A percentile compares a stretch with the other conserved stretches of the same genome.
These are phyloP conservation scores for Massospora cicadina DNA, from an alignment of 371 early-diverging fungal species.

Conservation along the genomic window DNA sequence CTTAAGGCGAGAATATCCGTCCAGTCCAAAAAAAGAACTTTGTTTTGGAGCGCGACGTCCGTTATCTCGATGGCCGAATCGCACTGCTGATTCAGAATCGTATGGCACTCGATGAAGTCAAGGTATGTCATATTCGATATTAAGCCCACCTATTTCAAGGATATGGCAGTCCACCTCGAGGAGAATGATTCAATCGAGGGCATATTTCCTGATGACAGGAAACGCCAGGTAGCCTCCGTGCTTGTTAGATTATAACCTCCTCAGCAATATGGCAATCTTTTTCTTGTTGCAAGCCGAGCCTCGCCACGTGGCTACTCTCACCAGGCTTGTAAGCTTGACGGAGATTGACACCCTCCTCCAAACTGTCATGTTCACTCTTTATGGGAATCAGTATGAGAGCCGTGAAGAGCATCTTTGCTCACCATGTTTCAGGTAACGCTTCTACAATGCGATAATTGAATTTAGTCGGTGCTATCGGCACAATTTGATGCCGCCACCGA, in stretches of 20 bases:
- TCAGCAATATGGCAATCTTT: conserved; percentile 67
- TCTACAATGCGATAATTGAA: background rate
- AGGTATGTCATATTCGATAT: conserved; percentile 12
- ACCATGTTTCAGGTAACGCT: conserved; percentile 86
- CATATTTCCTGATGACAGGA: conserved; percentile 64
- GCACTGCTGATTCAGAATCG: conserved; percentile 85
- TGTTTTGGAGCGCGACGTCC: conserved; percentile 80
- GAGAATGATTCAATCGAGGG: conserved; percentile 48
- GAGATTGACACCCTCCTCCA: conserved; percentile 88
- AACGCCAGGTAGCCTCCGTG: conserved; percentile 35
- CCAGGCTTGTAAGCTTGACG: conserved; percentile 59
- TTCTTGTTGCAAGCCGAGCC: conserved; percentile 86
- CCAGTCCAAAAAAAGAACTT: conserved; percentile 87
- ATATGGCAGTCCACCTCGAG: conserved; percentile 53
- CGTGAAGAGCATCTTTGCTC: conserved; percentile 86
- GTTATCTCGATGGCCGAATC: conserved; percentile 82
- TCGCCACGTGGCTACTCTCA: conserved; percentile 69
- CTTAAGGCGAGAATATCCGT: conserved; percentile 74
- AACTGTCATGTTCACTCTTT: conserved; percentile 90
- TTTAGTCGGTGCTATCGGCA: conserved; percentile 60
- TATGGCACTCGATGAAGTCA: conserved; percentile 71
- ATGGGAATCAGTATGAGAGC: conserved; percentile 89
- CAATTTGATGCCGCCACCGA: conserved; percentile 80
- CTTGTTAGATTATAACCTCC: background rate
- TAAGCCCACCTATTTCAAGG: conserved; percentile 21